A percentile compares a stretch with the other conserved stretches of the same genome.
These are phyloP conservation scores for Diaporthe sp. DNA, from an alignment of 2,329 filamentous ascomycete genomes.

Conservation along the genomic window DNA sequence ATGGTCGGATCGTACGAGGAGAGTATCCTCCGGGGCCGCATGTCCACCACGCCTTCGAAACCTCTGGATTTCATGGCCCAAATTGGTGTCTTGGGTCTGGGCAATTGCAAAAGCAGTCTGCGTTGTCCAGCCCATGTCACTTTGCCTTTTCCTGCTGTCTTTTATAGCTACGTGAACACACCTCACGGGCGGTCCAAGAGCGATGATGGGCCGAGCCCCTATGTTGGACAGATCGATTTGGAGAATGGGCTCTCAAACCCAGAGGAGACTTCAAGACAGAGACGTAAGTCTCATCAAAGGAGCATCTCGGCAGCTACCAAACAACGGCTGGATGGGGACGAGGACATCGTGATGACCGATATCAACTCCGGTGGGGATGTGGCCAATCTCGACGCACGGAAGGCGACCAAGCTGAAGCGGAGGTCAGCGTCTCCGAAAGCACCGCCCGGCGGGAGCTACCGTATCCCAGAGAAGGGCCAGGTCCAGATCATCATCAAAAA, in stretches of 20 bases:
- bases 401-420: constrained; percentile 61
- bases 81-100: constrained; percentile 91
- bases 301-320: not conserved
- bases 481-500: constrained; percentile 98
- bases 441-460: constrained; percentile 89
- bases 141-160: constrained; percentile 92
- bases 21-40: constrained; percentile 92
- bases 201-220: constrained; percentile 93
- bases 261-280: constrained; percentile 62
- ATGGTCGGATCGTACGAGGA: constrained; percentile 99
- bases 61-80: constrained; percentile 94
- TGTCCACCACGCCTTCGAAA: constrained; percentile 96
- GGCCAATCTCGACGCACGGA: constrained; percentile 40
- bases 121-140: constrained; percentile 92
- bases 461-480: constrained; percentile 94
- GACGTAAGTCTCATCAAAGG: constrained; percentile 56
- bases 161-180: constrained; percentile 89
- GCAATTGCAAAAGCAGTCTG: constrained; percentile 88
- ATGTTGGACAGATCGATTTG: constrained; percentile 92
- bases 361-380: constrained; percentile 26
- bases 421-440: constrained; percentile 67
- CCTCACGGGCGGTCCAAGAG: constrained; percentile 73
- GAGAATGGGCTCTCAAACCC: constrained; percentile 79
- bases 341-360: constrained; percentile 47
- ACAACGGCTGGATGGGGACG: constrained; percentile 52